These are phyloP conservation scores for Peronospora belbahrii DNA, from an alignment of 352 stramenopile genomes.

Conservation along the genomic window DNA sequence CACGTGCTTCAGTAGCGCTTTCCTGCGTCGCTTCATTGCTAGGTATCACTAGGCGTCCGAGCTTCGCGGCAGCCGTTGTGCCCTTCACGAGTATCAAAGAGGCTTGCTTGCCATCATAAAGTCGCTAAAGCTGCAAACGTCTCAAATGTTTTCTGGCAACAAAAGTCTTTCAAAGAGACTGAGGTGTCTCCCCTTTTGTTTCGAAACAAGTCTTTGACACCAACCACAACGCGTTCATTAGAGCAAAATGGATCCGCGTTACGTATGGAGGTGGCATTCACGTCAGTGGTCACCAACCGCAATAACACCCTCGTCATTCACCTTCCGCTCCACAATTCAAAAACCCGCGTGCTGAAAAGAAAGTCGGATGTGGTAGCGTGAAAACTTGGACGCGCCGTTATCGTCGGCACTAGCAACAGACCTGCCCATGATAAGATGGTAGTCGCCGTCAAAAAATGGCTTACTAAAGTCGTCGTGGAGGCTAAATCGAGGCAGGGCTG, in stretches of 20 bases:
- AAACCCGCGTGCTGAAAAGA: slow-evolving; percentile 97
- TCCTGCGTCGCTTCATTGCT: slow-evolving; percentile 29
- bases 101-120: slow-evolving; percentile 17
- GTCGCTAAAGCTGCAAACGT: slow-evolving; percentile 38
- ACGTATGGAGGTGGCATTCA: slow-evolving; percentile 65
- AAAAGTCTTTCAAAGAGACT: slow-evolving; percentile 48
- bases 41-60: slow-evolving; percentile 52
- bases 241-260: slow-evolving; percentile 55
- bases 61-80: slow-evolving; percentile 30
- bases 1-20: slow-evolving; percentile 41
- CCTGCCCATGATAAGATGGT: slow-evolving; percentile 94
- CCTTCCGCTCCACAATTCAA: slow-evolving; percentile 82
- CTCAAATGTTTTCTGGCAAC: slow-evolving; percentile 42
- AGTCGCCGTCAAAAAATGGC: slow-evolving; percentile 96
- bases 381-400: slow-evolving; percentile 91
- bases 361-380: slow-evolving; percentile 93
- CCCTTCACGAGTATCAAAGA: slow-evolving; percentile 34
- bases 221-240: slow-evolving; percentile 38
- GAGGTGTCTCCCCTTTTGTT: not conserved
- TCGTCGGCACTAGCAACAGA: slow-evolving; percentile 93
- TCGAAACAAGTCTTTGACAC: slow-evolving; percentile 9
- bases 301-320: slow-evolving; percentile 57
- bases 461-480: slow-evolving; percentile 95
- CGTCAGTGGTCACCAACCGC: slow-evolving; percentile 55
- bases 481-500: slow-evolving; percentile 87